Base-by-base conservation (phyloP, 257 asterid genomes). In the Ligustrum vulgare region DNA sequence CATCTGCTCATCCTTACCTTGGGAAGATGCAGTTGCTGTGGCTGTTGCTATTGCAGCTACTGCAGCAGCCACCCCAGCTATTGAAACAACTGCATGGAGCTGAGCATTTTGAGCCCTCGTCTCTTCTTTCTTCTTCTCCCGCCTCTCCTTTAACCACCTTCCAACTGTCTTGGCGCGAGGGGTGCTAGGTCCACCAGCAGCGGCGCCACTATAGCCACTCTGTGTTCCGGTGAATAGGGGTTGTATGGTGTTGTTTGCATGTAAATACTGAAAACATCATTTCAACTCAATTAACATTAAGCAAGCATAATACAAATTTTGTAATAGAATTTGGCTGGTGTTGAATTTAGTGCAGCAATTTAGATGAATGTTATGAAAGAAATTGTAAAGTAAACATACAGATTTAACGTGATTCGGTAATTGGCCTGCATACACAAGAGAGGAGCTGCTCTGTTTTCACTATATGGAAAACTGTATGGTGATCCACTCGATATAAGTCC, bases 141-240 rank as follows among this genome's bases (percentile, higher is more conserved):
- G 82, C 63, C 98, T 81, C 82, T 95, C 98, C 84, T 95, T 95
- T 51, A 95, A 67, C 99, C 99, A 95, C 80, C 96, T 84, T 41
- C 98, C 98, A 9, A 95, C 98, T 6, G 97, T 93, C 88, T 89
- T 93, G 23, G 96, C 97, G 0, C 94, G 92, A 16, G 98, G 97
- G 22, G 98, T 95, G 84, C 25, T 85, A 0, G 86, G 88, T 0
- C 95, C 91, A 43, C 86, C 88, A 1, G 79, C 79, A 6, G 78
- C 86, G 6, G 79, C 82, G 2, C 69, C 81, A 34, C 18, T 82
- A 75, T 79, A 88, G 49, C 87, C 92, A 60, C 81, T 87, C 28
- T 91, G 87, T 22, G 87, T 82, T 58, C 88, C 91, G 37, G 94
- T 90, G 84, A 95, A 95, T 25, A 95, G 72, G 28, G 99, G 98